These are phyloP conservation scores for Emmonsia crescens DNA, from an alignment of 2,329 filamentous ascomycete genomes.

Conservation along the genomic window DNA sequence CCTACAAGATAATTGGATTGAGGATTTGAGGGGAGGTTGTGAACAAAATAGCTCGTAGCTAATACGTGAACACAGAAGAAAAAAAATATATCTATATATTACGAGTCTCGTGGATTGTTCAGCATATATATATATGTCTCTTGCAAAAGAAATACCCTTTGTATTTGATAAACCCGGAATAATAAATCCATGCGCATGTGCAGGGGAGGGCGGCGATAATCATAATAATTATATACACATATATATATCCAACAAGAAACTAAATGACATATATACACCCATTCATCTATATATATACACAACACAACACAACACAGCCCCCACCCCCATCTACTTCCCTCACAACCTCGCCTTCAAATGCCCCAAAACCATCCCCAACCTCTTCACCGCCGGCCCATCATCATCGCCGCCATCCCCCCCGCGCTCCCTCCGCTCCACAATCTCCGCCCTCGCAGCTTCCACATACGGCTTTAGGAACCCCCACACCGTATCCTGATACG, in stretches of 20 bases:
- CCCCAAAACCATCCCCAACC: constrained; percentile 12
- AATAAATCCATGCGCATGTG: too few species aligned
- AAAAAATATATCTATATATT: too few species aligned
- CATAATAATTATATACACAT: background rate
- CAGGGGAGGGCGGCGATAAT: too few species aligned
- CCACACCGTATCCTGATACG: constrained; percentile 14
- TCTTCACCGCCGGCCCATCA: constrained; percentile 13
- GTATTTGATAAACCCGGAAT: too few species aligned
- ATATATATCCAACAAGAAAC: background rate
- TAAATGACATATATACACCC: background rate
- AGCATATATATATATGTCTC: too few species aligned
- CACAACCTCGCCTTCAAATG: constrained; percentile 10
- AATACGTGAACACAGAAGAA: too few species aligned
- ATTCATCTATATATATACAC: background rate
- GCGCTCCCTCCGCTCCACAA: constrained; percentile 8
- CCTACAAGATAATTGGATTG: too few species aligned
- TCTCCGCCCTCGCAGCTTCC: constrained; percentile 12
- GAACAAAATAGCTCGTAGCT: too few species aligned
- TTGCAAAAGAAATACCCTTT: too few species aligned
- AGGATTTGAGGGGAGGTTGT: too few species aligned
- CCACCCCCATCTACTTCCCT: background rate
- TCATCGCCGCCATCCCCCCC: background rate
- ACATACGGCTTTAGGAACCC: constrained; percentile 11
- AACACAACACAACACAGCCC: background rate
- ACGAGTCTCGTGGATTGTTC: too few species aligned